Base-by-base conservation (phyloP, 495 filamentous ascomycete genomes). In the Tuber magnatum region DNA sequence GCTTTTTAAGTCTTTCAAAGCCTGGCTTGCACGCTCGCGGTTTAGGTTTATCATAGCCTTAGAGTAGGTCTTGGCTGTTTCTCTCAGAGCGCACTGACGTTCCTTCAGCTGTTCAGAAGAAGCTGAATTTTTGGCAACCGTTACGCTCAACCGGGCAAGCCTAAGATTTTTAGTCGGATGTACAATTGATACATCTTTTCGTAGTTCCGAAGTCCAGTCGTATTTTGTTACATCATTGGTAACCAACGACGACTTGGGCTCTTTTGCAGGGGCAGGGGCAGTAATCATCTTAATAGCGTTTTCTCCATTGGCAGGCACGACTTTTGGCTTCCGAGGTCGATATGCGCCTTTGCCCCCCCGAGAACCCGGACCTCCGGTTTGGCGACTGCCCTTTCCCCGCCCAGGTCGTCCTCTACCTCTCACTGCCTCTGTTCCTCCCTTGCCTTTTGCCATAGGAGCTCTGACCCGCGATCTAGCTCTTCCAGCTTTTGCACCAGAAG, bases 331-430 rank as follows among this genome's bases (percentile, higher is more conserved):
- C 18, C 77, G 77, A 70, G 77, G 71, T 7, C 76, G 76, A 51
- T 79, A 79, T 75, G 77, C 77, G 39, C 77, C 77, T 75, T 77
- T 79, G 35, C 77, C 77, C 12, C 77, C 77, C 69, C 77, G 78
- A 48, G 77, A 79, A 28, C 77, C 77, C 38, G 77, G 77, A 10
- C 77, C 77, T 56, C 77, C 76, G 68, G 76, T 76, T 73, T 73
- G 75, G 22, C 77, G 76, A 72, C 76, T 72, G 20, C 77, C 73
- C 35, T 73, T 75, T 22, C 76, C 77, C 46, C 56, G 56, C 56
- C 56, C 56, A 18, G 56, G 56, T 10, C 56, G 56, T 16, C 56
- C 56, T 65, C 56, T 32, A 1, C 56, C 56, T 35, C 56, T 65
- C 35, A 65, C 56, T 35, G 28, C 56, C n/a, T 65, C 56, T 65